Evolutionary conservation across 225 moss, liverwort and hornwort genomes (phyloP).

Genomic region (Polytrichum commune): DNA sequence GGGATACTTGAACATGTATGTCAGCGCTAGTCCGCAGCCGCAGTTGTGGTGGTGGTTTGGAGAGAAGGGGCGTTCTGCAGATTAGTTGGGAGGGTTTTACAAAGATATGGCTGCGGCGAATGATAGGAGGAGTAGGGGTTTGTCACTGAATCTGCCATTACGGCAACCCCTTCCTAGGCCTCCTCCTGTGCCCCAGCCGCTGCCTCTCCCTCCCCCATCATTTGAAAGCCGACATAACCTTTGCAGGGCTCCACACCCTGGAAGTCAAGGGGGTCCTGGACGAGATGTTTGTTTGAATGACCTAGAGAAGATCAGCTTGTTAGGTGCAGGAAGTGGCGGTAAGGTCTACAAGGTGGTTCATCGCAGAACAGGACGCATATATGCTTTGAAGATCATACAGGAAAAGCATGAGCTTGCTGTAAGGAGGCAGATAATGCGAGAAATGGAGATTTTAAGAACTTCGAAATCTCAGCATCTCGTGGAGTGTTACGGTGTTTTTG

Average conservation of each 20-base stretch:
- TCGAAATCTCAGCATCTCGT: slow-evolving; percentile 77
- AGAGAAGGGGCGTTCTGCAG: neutral
- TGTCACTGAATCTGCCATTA: slow-evolving; percentile 69
- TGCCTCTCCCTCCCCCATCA: slow-evolving; percentile 73
- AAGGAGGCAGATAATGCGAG: slow-evolving; percentile 82
- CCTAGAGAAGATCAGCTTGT: slow-evolving; percentile 56
- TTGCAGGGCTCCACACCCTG: slow-evolving; percentile 13
- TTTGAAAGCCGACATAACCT: slow-evolving; percentile 32
- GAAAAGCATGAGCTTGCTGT: slow-evolving; percentile 86
- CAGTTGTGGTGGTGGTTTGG: neutral
- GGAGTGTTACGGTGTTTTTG: slow-evolving; percentile 86
- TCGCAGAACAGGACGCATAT: slow-evolving; percentile 66
- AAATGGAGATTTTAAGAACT: slow-evolving; percentile 86
- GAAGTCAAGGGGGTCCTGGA: slow-evolving; percentile 16
- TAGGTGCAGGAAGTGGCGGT: slow-evolving; percentile 85
- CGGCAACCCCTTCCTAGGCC: slow-evolving; percentile 47
- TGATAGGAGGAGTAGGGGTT: slow-evolving; percentile 64
- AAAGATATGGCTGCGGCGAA: slow-evolving; percentile 42
- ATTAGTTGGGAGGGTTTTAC: slow-evolving; percentile 8
- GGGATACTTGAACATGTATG: neutral
- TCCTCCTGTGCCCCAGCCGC: slow-evolving; percentile 56
- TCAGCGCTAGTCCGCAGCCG: neutral
- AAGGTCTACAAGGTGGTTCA: slow-evolving; percentile 93
- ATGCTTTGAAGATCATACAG: slow-evolving; percentile 91
- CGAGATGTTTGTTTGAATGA: slow-evolving; percentile 66